These are phyloP conservation scores for Serpula lacrymans DNA, from an alignment of 768 basidiomycete genomes.

Conservation along the genomic window DNA sequence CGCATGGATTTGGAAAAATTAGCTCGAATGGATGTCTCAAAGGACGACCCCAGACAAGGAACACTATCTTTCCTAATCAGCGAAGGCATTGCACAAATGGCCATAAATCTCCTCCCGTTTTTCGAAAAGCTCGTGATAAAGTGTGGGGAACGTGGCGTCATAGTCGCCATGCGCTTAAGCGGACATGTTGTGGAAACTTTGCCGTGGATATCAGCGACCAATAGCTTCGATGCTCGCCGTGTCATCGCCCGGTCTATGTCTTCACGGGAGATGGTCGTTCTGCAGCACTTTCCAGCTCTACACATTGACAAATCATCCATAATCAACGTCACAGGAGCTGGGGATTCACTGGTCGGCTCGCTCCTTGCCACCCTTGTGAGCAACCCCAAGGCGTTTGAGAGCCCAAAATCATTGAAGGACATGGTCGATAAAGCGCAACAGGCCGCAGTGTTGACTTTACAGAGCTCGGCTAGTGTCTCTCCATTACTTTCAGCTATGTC, in stretches of 20 bases:
- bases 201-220: slow-evolving; percentile 50
- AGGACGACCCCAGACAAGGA: slow-evolving; percentile 36
- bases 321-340: slow-evolving; percentile 86
- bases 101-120: slow-evolving; percentile 78
- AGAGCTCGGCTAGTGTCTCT: slow-evolving; percentile 62
- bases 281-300: slow-evolving; percentile 73
- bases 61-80: slow-evolving; percentile 61
- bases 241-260: slow-evolving; percentile 49
- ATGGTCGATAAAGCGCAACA: slow-evolving; percentile 57
- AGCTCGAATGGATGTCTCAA: slow-evolving; percentile 42
- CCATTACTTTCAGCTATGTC: slow-evolving; percentile 47
- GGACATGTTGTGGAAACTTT: slow-evolving; percentile 37
- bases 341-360: slow-evolving; percentile 86
- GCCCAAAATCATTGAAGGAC: slow-evolving; percentile 39
- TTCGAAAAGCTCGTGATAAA: slow-evolving; percentile 85
- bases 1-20: slow-evolving; percentile 63
- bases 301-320: slow-evolving; percentile 31
- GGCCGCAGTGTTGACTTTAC: slow-evolving; percentile 60
- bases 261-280: slow-evolving; percentile 47
- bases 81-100: slow-evolving; percentile 75
- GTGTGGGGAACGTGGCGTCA: slow-evolving; percentile 67
- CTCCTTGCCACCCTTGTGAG: slow-evolving; percentile 65
- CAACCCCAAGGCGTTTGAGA: slow-evolving; percentile 41
- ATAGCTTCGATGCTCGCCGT: slow-evolving; percentile 42
- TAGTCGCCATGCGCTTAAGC: slow-evolving; percentile 57